Evolutionary conservation across 257 asterid genomes (phyloP), one percentile per base, ranked within the genome.

Genomic region (Solanum peruvianum): DNA sequence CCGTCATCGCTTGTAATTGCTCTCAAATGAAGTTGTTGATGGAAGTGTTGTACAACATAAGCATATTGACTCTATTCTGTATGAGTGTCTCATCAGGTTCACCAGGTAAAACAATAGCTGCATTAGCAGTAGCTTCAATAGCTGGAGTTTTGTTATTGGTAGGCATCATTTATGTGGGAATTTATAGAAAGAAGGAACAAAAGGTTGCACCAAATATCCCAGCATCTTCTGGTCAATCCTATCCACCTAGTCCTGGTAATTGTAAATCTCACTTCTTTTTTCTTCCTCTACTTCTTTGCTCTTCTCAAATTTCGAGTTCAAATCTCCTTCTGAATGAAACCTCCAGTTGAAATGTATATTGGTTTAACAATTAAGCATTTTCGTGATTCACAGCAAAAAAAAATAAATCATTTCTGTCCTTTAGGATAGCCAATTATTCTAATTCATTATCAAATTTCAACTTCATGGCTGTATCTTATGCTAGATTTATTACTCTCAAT

Each of bases 91-190:
- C 49, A 86, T 87, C 95, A 96, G 99, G 99, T 80, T 90, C 94
- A 80, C 82, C 95, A n/a, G 86, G 91, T 88, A 96, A 94, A 90
- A 93, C 89, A 78, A 92, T 94, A 85, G 98, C 95, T 87, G 98
- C 95, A 83, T 91, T 95, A 89, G 82, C 87, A 31, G 88, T 94
- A 72, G 96, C 92, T 33, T 89, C 60, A 82, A 42, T 93, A 45
- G 92, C 82, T 47, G 95, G 92, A 80, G 82, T 88, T 7, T 84
- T 90, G 72, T 87, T 95, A 69, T 41, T 90, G 77, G 89, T 92
- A 75, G 95, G 92, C 86, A 91, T 91, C 87, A 75, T 94, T 58
- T 94, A 90, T 84, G 47, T 94, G 80, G 85, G 87, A 85, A 64
- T 85, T 87, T 88, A 78, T 80, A 94, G 95, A 81, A 96, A 71